Conservation (phyloP, 2,329 filamentous ascomycete genomes). For the Paecilomyces niveus region DNA sequence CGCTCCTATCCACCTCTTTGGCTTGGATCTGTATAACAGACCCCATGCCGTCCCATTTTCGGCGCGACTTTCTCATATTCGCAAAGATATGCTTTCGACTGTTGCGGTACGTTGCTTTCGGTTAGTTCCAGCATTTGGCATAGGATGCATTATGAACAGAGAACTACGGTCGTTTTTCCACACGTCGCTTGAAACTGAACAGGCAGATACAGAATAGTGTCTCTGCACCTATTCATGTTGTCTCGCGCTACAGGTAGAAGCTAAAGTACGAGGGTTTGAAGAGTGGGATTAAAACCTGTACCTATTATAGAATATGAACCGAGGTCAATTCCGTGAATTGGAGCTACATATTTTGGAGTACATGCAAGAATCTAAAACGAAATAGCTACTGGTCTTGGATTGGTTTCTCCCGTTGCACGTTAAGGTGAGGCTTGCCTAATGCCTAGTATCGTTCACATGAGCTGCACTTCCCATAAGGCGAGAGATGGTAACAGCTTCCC, state of each 20-base stretch:
- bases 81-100: conserved; percentile 63
- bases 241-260: no score
- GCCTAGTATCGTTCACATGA: conserved; percentile 4
- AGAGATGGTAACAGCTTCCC: conserved; percentile 2
- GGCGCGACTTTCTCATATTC: conserved; percentile 55
- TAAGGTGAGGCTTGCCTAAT: not conserved
- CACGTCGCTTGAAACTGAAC: not conserved
- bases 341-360: no score
- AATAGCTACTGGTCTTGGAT: no score
- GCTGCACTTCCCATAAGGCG: conserved; percentile 1
- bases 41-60: conserved; percentile 27
- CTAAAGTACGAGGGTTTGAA: no score
- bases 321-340: no score
- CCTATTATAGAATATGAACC: no score
- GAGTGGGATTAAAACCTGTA: no score
- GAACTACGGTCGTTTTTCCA: conserved; percentile 18
- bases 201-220: not conserved
- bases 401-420: not conserved
- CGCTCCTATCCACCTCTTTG: conserved; percentile 78
- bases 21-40: conserved; percentile 71
- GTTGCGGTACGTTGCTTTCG: conserved; percentile 64
- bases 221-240: not conserved
- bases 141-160: conserved; percentile 75
- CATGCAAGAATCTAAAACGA: no score
- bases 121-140: conserved; percentile 78